Evolutionary conservation across 768 basidiomycete species (phyloP), one percentile per base, ranked within the genome.

Genomic region (Boletus sp.): DNA sequence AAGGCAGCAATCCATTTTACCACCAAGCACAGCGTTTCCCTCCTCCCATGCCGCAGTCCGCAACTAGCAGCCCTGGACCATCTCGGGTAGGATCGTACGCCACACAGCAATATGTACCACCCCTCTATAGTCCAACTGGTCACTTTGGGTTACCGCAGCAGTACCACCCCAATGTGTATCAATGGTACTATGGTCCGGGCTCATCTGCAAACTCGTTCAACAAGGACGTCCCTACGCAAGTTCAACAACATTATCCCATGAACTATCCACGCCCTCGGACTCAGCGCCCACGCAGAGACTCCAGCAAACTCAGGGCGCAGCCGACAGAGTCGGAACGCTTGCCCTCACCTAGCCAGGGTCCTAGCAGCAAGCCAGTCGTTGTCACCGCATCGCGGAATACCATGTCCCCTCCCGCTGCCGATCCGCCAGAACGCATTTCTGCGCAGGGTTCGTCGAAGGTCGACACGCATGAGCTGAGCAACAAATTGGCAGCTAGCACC

Each of bases 101-200:
- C 56, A 43, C 59, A 59, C 48, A 67, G 25, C 58, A 43, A 10
- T 58, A 54, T 42, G 42, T 34, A 30, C 47, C 50, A 29, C 42
- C 64, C 25, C 61, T 55, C 3, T 73, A 69, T 33, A 68, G 68
- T 63, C 69, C 48, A 56, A 69, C 34, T 55, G 66, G 42, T 58
- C 71, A 39, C 53, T 81, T 75, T 58, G 39, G 67, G 13, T 79
- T 76, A 55, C 60, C 73, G 0, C 74, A 71, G 8, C 64, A 71
- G 0, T 76, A 73, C 45, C 69, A 72, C 1, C 57, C 68, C 7
- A 64, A 74, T 1, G 69, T 75, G 39, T 78, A 75, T 64, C 74
- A 66, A 80, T 84, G 78, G 75, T 83, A 82, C 56, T 61, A 79
- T 21, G 74, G 74, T 37, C 69, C 70, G 50, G 57, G 66, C 49